Percentiles rank a stretch among this genome's conserved stretches.
These are phyloP conservation scores for Aspergillus flavus DNA, from an alignment of 2,329 filamentous ascomycete genomes.

Conservation along the genomic window DNA sequence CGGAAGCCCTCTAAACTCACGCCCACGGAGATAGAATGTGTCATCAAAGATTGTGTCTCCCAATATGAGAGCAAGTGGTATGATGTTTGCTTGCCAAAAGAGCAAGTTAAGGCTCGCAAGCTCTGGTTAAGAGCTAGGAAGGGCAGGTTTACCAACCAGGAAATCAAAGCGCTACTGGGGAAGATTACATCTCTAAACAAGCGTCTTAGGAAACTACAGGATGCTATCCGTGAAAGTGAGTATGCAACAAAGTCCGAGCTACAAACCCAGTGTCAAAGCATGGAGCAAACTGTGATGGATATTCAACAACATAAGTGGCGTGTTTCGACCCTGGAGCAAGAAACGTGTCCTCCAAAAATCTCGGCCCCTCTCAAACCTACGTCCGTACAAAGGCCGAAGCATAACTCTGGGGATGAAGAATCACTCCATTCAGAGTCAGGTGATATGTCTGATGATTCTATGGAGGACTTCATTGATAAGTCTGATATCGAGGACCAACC, in stretches of 20 bases:
- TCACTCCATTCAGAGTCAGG: conserved; percentile 36
- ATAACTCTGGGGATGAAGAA: conserved; percentile 32
- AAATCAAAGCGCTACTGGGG: conserved; percentile 50
- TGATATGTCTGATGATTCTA: conserved; percentile 14
- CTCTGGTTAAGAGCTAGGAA: conserved; percentile 63
- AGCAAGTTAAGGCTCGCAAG: conserved; percentile 58
- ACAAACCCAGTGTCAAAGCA: conserved; percentile 55
- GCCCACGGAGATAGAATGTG: conserved; percentile 50
- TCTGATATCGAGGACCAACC: conserved; percentile 7
- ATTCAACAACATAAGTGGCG: conserved; percentile 52
- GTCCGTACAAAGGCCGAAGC: conserved; percentile 7
- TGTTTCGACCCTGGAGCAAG: conserved; percentile 42
- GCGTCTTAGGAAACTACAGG: conserved; percentile 60
- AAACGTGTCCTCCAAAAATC: conserved; percentile 33
- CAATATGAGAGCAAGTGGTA: conserved; percentile 59
- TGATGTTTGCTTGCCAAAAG: conserved; percentile 58
- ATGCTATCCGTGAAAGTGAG: conserved; percentile 54
- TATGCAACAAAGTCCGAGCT: conserved; percentile 60
- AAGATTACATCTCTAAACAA: conserved; percentile 48
- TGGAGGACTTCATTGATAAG: conserved; percentile 37
- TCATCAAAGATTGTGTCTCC: conserved; percentile 59
- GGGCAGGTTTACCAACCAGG: conserved; percentile 40
- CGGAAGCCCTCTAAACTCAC: conserved; percentile 40
- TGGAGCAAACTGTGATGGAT: conserved; percentile 69
- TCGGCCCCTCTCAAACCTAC: conserved; percentile 17